Conservation (phyloP, 139 green algal species). For the Chlamydomonas sp. region DNA sequence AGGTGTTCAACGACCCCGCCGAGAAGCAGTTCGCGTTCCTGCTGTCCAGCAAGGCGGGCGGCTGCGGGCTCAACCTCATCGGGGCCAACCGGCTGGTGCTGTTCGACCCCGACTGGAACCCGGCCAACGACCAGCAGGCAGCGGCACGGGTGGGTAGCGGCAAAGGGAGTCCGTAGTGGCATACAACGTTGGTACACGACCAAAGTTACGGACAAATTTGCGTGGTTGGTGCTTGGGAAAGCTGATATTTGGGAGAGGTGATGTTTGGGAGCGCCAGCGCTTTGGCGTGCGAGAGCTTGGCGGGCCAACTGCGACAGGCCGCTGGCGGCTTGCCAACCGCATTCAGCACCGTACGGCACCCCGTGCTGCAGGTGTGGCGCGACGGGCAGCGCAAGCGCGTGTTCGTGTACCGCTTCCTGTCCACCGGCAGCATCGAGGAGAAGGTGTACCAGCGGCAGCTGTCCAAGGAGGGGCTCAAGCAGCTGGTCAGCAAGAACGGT, state of each 20-base stretch:
- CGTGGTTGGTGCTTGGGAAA: too few species aligned
- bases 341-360: not conserved
- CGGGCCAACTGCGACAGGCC: too few species aligned
- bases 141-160: slow-evolving; percentile 60
- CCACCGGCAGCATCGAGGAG: slow-evolving; percentile 97
- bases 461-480: slow-evolving; percentile 78
- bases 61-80: slow-evolving; percentile 98
- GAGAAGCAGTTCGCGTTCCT: slow-evolving; percentile 96
- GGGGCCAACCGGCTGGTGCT: slow-evolving; percentile 81
- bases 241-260: not conserved
- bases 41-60: slow-evolving; percentile 90
- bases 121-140: slow-evolving; percentile 72
- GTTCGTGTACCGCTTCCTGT: slow-evolving; percentile 97
- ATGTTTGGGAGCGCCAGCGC: not conserved
- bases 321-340: not conserved
- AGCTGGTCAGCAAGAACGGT: slow-evolving; percentile 57
- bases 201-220: too few species aligned
- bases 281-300: too few species aligned
- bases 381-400: slow-evolving; percentile 97
- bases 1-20: slow-evolving; percentile 65
- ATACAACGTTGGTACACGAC: not conserved
- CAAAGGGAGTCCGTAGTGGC: too few species aligned
- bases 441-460: slow-evolving; percentile 96
- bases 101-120: slow-evolving; percentile 94
- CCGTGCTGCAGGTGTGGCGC: slow-evolving; percentile 88